Percentiles rank a stretch among this genome's conserved stretches.
phyloP scores from a whole-genome alignment of 1,139 yeast genomes.

The Schwanniomyces etchellsii region DNA sequence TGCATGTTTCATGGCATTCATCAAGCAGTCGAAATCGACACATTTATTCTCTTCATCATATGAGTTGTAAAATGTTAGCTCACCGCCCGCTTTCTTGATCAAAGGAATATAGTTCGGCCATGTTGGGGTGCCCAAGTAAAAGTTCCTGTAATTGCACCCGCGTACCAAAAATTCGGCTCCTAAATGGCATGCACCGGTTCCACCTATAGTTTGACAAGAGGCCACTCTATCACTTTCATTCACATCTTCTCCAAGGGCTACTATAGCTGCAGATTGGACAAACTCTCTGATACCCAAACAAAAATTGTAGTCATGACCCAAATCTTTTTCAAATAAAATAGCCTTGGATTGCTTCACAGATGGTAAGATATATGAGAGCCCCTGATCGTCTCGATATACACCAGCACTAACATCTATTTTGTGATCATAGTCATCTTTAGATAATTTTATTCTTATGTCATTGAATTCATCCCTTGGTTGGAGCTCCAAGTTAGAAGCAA shows the following conservation, averaged over 20 bases:
- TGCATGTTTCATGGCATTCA: slow-evolving; percentile 24
- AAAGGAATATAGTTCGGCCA: slow-evolving; percentile 39
- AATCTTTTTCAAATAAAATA: slow-evolving; percentile 25
- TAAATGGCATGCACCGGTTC: slow-evolving; percentile 41
- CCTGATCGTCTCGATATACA: slow-evolving; percentile 36
- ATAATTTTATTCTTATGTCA: slow-evolving; percentile 1
- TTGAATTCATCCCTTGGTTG: slow-evolving; percentile 1
- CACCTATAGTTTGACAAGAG: slow-evolving; percentile 38
- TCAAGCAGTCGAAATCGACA: slow-evolving; percentile 25
- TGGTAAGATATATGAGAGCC: slow-evolving; percentile 33
- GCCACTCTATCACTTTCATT: slow-evolving; percentile 24
- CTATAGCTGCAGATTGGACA: slow-evolving; percentile 27
- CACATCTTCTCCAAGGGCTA: slow-evolving; percentile 27
- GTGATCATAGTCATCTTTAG: background rate
- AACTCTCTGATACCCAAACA: slow-evolving; percentile 40
- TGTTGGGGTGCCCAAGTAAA: slow-evolving; percentile 34
- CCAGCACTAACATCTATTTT: slow-evolving; percentile 41
- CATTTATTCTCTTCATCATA: slow-evolving; percentile 22
- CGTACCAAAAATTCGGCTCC: slow-evolving; percentile 25
- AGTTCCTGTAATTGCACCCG: slow-evolving; percentile 21
- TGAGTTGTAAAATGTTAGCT: slow-evolving; percentile 22
- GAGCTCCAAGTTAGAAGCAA: background rate
- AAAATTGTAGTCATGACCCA: slow-evolving; percentile 40
- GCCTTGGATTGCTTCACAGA: slow-evolving; percentile 32
- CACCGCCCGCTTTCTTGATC: slow-evolving; percentile 28